Conservation (phyloP, 495 filamentous ascomycete genomes). For the Hyaloscypha hepaticicola region DNA sequence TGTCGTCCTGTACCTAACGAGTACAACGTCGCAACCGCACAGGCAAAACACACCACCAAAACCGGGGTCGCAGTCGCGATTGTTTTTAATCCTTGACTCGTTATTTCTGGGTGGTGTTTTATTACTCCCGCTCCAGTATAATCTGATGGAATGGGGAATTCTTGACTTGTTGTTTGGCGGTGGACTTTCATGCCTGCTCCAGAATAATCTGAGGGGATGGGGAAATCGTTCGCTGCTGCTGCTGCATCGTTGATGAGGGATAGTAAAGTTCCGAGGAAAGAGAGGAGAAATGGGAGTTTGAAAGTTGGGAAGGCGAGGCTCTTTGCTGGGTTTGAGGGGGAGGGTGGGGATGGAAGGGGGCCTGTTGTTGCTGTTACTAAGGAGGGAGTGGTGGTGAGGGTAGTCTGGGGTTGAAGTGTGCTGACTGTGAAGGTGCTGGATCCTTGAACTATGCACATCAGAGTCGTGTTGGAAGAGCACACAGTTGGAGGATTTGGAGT, state of each 20-base stretch:
- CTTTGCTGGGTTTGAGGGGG: background rate
- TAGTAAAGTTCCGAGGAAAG: too few species aligned
- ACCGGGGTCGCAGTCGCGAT: background rate
- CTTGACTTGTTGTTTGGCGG: too few species aligned
- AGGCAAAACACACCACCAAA: background rate
- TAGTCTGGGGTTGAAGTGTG: background rate
- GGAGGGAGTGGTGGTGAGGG: background rate
- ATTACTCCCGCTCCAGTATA: too few species aligned
- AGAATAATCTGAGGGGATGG: too few species aligned
- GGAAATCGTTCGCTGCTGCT: too few species aligned
- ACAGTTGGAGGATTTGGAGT: too few species aligned
- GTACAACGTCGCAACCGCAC: background rate
- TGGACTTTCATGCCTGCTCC: too few species aligned
- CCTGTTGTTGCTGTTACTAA: too few species aligned
- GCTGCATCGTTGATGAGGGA: too few species aligned
- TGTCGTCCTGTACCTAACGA: background rate
- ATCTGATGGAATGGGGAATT: too few species aligned
- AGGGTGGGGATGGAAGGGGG: background rate
- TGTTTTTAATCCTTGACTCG: background rate
- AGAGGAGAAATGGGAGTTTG: too few species aligned
- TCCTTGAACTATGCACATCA: background rate
- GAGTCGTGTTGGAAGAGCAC: background rate
- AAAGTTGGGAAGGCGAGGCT: too few species aligned
- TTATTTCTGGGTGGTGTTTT: background rate
- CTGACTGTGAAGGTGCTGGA: background rate